These are phyloP conservation scores for Lentinula guzmanii DNA, from an alignment of 768 basidiomycete species.

Conservation along the genomic window DNA sequence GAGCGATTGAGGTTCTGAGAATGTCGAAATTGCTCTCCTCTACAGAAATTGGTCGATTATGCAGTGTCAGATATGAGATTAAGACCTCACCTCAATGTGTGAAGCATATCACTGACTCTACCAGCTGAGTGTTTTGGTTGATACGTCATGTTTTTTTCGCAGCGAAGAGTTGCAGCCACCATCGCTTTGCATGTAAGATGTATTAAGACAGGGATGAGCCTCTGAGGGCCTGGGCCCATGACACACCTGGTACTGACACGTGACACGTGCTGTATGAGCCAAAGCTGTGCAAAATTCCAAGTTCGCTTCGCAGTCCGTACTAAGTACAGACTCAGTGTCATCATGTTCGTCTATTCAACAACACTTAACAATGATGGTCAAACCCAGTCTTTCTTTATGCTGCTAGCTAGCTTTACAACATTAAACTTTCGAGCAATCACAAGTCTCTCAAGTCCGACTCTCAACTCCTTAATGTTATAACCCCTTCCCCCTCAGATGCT, in stretches of 20 bases:
- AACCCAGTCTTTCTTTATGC: no score
- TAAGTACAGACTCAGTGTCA: no score
- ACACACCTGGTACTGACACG: no score
- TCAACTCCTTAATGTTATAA: not conserved
- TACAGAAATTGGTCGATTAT: slow-evolving; percentile 17
- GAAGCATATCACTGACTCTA: slow-evolving; percentile 41
- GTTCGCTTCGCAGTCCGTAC: no score
- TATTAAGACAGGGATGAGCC: not conserved
- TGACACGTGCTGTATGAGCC: no score
- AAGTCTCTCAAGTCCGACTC: no score
- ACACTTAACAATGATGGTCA: no score
- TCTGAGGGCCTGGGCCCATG: not conserved
- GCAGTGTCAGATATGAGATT: not conserved
- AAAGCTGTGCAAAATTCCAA: no score
- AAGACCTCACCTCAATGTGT: slow-evolving; percentile 41
- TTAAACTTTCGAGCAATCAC: no score
- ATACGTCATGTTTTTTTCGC: not conserved
- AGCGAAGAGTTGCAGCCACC: not conserved
- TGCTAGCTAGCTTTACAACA: no score
- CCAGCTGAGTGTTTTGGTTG: not conserved
- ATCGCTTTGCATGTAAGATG: not conserved
- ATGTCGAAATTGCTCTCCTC: slow-evolving; percentile 71
- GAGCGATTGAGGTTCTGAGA: slow-evolving; percentile 46
- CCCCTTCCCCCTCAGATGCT: not conserved
- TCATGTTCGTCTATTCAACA: no score